Evolutionary conservation across 73 alveolate species (phyloP), one percentile per base, ranked within the genome.

Genomic region (Stentor coeruleus): DNA sequence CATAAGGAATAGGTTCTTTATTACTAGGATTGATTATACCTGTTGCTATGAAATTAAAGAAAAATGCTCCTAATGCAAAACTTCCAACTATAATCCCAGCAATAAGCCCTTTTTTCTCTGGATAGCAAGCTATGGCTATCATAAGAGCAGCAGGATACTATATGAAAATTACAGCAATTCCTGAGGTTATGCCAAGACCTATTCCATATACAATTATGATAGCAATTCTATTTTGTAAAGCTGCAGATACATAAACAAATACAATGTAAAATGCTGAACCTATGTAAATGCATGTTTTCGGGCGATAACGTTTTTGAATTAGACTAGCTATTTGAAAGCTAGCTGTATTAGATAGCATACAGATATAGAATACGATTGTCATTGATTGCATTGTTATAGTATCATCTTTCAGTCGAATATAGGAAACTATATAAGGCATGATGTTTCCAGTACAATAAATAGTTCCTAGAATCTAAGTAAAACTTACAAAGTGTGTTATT

Each of bases 1-100:
- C 39, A 0, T 85, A 87, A 35, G 40, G 6, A 3, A 84, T 49
- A 6, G 95, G 82, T 38, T 66, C 35, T 59, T 41, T 80, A 58
- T 87, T 82, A 36, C 85, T 49, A n/a, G 93, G 94, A 82, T 91
- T 91, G 3, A 91, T 88, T 3, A 91, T 55, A 1, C 79, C 74
- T 20, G 92, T 87, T 1, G 93, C 76, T 39, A 91, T 60, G 35
- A 87, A 76, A 33, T 80, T 81, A 74, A 84, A 91, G 3, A 88
- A 66, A 26, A 35, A n/a, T 20, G 72, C 77, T 20, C 83, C 83
- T 28, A 75, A 75, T 14, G 59, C 83, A 75, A 39, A 39, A 38
- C 59, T 14, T n/a, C 74, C 83, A 39, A 75, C 31, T 14, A 75
- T 37, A 35, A 75, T 35, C 33, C 83, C 83, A 39, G 59, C 39